Evolutionary conservation across 495 filamentous ascomycete genomes (phyloP).

Genomic region (Glonium stellatum): DNA sequence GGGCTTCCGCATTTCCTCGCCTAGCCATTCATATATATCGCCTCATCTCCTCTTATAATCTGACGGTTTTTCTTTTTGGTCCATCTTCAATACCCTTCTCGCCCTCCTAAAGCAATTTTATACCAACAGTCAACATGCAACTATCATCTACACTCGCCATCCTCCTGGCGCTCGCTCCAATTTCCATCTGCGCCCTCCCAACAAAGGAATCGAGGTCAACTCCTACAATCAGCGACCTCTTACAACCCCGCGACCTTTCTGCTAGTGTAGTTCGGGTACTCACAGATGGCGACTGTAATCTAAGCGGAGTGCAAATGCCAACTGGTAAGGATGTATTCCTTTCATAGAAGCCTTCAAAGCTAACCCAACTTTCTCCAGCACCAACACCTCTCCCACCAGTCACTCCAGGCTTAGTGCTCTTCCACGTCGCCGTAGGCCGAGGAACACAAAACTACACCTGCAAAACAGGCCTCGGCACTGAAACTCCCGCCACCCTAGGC

Average conservation of each 20-base stretch:
- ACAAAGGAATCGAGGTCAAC: slow-evolving; percentile 3
- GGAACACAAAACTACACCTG: slow-evolving; percentile 95
- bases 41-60: background rate
- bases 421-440: slow-evolving; percentile 77
- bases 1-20: slow-evolving; percentile 2
- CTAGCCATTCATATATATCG: slow-evolving; percentile 3
- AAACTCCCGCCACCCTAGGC: slow-evolving; percentile 55
- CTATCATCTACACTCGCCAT: slow-evolving; percentile 22
- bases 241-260: background rate
- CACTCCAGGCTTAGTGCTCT: slow-evolving; percentile 50
- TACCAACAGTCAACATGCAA: slow-evolving; percentile 19
- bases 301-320: slow-evolving; percentile 5
- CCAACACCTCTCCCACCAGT: slow-evolving; percentile 49
- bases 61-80: background rate
- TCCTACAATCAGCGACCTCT: slow-evolving; percentile 1
- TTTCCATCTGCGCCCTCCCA: slow-evolving; percentile 19
- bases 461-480: slow-evolving; percentile 47
- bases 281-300: slow-evolving; percentile 17
- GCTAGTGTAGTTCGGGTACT: background rate
- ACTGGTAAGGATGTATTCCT: slow-evolving; percentile 8
- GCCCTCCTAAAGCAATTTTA: background rate
- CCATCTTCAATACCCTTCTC: background rate
- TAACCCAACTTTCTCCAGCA: slow-evolving; percentile 20
- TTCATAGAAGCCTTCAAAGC: background rate
- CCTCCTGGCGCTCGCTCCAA: slow-evolving; percentile 23